phyloP scores from a whole-genome alignment of 179 eudicot genomes.

The Patellifolia procumbens region DNA sequence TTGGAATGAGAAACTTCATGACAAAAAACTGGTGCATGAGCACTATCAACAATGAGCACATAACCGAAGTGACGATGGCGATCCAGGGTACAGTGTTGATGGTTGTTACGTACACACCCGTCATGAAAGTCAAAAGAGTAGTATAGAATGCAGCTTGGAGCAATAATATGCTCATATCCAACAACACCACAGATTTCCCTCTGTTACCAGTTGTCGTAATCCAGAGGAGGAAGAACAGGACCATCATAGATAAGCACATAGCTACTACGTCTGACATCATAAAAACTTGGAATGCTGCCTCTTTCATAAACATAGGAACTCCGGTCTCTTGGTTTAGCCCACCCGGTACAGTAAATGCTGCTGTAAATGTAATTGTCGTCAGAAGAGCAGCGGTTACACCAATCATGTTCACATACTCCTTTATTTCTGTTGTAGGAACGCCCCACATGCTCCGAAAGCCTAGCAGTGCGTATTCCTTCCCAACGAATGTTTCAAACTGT shows the following conservation, averaged over 20 bases:
- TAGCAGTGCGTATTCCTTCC: not conserved
- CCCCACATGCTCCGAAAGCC: constrained; percentile 22
- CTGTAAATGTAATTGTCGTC: constrained; percentile 24
- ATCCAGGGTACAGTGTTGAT: too few relatives aligned
- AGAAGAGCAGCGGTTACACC: constrained; percentile 21
- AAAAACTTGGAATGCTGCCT: too few relatives aligned
- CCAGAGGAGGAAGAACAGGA: constrained; percentile 24
- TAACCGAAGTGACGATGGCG: too few relatives aligned
- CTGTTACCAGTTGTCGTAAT: constrained; percentile 10
- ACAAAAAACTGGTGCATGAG: not conserved
- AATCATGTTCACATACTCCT: constrained; percentile 14
- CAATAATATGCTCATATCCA: constrained; percentile 17
- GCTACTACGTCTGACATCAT: too few relatives aligned
- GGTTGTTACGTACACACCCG: too few relatives aligned
- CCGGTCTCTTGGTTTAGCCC: too few relatives aligned
- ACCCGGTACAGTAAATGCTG: constrained; percentile 22
- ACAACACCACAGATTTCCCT: constrained; percentile 15
- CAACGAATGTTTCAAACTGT: constrained; percentile 9
- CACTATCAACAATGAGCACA: too few relatives aligned
- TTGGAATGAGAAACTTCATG: not conserved
- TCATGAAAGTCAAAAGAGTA: too few relatives aligned
- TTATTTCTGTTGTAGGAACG: constrained; percentile 2
- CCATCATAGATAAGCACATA: constrained; percentile 28
- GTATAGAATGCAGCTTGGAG: constrained; percentile 9
- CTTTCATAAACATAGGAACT: too few relatives aligned